Percentiles rank a stretch among this genome's conserved stretches.
Evolutionary conservation across 768 basidiomycete genomes (phyloP).

Genomic region (Daedaleopsis nitida): DNA sequence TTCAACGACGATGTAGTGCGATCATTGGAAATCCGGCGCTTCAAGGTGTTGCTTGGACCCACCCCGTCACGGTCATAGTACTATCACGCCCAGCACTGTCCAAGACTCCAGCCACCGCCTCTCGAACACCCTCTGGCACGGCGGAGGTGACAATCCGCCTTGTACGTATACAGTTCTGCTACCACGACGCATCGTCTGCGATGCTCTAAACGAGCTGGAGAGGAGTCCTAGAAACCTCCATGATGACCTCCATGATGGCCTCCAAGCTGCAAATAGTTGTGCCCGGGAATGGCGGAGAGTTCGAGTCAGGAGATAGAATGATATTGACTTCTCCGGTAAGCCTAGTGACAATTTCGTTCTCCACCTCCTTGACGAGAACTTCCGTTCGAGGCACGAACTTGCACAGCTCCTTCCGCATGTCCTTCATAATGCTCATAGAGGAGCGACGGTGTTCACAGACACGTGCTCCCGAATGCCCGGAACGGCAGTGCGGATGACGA

Average conservation of each 20-base stretch:
- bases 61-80: no score
- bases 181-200: conserved; percentile 64
- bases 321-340: conserved; percentile 51
- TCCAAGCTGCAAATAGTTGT: conserved; percentile 52
- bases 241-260: no score
- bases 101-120: no score
- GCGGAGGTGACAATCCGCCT: no score
- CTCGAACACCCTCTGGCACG: no score
- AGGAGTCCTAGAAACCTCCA: conserved; percentile 69
- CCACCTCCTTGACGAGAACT: conserved; percentile 66
- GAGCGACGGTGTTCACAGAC: conserved; percentile 72
- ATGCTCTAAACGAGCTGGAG: conserved; percentile 75
- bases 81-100: no score
- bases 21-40: no score
- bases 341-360: conserved; percentile 66
- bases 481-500: conserved; percentile 48
- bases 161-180: no score
- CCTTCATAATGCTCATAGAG: conserved; percentile 74
- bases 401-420: conserved; percentile 69
- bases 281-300: conserved; percentile 38
- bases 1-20: no score
- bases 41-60: no score
- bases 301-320: conserved; percentile 51
- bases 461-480: conserved; percentile 46
- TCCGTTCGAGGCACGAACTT: conserved; percentile 61